Conservation (phyloP, 108 stramenopile species). For the Skeletonema potamos region DNA sequence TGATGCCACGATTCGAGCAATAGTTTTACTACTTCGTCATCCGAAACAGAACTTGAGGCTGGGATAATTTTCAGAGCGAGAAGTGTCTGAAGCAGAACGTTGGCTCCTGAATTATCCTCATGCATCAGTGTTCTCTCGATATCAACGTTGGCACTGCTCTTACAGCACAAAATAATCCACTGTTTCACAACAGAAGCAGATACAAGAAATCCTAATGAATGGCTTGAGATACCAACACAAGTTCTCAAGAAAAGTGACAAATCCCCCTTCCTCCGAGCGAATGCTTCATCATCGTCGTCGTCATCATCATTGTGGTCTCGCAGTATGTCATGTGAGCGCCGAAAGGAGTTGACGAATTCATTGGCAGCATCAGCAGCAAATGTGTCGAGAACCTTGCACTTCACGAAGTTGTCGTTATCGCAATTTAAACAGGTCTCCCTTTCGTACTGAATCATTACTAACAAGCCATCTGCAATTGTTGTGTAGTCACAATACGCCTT, state of each 20-base stretch:
- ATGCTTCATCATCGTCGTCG: conserved; percentile 5
- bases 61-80: conserved; percentile 23
- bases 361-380: conserved; percentile 51
- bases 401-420: conserved; percentile 27
- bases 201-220: conserved; percentile 21
- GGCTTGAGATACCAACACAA: conserved; percentile 48
- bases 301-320: conserved; percentile 10
- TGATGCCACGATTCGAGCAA: conserved; percentile 54
- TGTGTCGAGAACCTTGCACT: conserved; percentile 48
- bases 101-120: conserved; percentile 40
- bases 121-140: conserved; percentile 6
- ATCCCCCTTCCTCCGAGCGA: conserved; percentile 15
- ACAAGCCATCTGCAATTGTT: conserved; percentile 41
- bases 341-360: conserved; percentile 6
- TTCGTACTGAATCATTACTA: conserved; percentile 10
- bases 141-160: neutral
- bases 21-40: conserved; percentile 22
- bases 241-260: conserved; percentile 44
- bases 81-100: conserved; percentile 53
- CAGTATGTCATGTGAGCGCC: conserved; percentile 31
- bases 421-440: neutral
- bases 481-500: conserved; percentile 61
- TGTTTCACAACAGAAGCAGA: conserved; percentile 40
- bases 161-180: conserved; percentile 51
- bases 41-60: neutral